Evolutionary conservation across 805 yeast species (phyloP), one percentile per base, ranked within the genome.

Genomic region (Metschnikowia cubensis): DNA sequence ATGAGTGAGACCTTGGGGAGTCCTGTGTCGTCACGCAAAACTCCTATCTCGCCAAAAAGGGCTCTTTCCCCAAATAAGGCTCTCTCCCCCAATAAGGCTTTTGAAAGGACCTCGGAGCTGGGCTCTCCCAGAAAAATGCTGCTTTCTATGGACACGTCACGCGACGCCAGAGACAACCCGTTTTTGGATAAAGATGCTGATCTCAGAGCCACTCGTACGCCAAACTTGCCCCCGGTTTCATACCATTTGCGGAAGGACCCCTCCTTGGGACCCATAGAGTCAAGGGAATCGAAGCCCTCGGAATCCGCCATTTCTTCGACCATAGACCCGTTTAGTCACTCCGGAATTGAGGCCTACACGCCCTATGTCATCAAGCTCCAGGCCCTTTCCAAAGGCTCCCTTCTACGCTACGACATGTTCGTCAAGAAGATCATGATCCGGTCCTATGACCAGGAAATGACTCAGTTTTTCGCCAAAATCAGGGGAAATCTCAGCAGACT

Each of bases 321-420:
- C 10, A 25, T 8, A 25, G 29, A 25, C 29, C 5, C 29, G 1
- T 25, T 25, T 25, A 8, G 11, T 10, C 29, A 25, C 4, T 15
- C 37, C 3, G 37, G 37, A n/a, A 35, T 36, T 3, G 25, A 36
- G 39, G 29, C 35, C 15, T 55, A 55, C 21, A 21, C 42, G 17
- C 17, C 35, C 3, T 60, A 67, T 47, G 76, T 85, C 35, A 67
- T 76, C 35, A 71, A 68, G 49, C 68, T 90, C 15, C 96, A 90
- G 63, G 80, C 94, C 0, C 67, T 83, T 21, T 77, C 87, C 15
- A 73, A 89, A 56, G 96, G 94, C 17, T 82, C 87, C 0, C 71
- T 81, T 37, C 69, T 80, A 49, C 75, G 96, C 47, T 87, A 84
- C 61, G 68, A 70, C 18, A 71, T 83, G 69, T 83, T 82, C 63